These are phyloP conservation scores for Sarocladiaceae sp. DNA, from an alignment of 2,329 filamentous ascomycete species.

Conservation along the genomic window DNA sequence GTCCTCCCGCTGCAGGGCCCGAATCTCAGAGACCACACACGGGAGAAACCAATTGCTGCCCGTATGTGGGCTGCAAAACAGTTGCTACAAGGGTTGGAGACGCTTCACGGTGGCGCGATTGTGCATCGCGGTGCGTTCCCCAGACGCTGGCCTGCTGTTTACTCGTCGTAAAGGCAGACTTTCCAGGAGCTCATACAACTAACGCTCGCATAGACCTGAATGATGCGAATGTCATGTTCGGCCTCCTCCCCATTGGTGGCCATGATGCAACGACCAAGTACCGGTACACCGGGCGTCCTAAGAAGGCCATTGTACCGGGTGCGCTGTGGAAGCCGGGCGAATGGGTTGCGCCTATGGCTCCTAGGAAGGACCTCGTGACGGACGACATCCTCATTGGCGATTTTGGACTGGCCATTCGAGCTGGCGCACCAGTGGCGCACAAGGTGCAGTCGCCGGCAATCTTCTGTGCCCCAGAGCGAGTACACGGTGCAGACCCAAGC, in stretches of 20 bases:
- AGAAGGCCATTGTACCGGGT: slow-evolving; percentile 8
- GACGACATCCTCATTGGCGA: slow-evolving; percentile 11
- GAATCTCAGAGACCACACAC: slow-evolving; percentile 7
- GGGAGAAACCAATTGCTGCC: slow-evolving; percentile 9
- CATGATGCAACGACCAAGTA: slow-evolving; percentile 9
- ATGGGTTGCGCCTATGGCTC: slow-evolving; percentile 10
- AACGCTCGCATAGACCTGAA: slow-evolving; percentile 10
- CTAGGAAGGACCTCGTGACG: slow-evolving; percentile 8
- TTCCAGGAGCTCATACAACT: neutral
- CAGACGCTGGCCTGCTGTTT: neutral
- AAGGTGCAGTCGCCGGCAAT: slow-evolving; percentile 12
- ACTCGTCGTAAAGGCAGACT: neutral
- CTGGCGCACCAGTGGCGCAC: slow-evolving; percentile 4
- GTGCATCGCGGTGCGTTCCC: slow-evolving; percentile 11
- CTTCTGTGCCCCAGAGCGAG: slow-evolving; percentile 14
- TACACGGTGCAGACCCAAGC: slow-evolving; percentile 11
- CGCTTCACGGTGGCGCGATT: slow-evolving; percentile 10
- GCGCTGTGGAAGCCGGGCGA: slow-evolving; percentile 12
- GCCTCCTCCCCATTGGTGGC: slow-evolving; percentile 1
- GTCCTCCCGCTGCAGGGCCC: slow-evolving; percentile 11
- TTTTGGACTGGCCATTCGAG: slow-evolving; percentile 11
- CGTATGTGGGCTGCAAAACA: slow-evolving; percentile 12
- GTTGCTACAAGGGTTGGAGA: slow-evolving; percentile 10
- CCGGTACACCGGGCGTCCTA: slow-evolving; percentile 9
- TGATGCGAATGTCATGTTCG: slow-evolving; percentile 12